Conservation (phyloP, 2,329 filamentous ascomycete genomes). For the Erysiphe pulchra region DNA sequence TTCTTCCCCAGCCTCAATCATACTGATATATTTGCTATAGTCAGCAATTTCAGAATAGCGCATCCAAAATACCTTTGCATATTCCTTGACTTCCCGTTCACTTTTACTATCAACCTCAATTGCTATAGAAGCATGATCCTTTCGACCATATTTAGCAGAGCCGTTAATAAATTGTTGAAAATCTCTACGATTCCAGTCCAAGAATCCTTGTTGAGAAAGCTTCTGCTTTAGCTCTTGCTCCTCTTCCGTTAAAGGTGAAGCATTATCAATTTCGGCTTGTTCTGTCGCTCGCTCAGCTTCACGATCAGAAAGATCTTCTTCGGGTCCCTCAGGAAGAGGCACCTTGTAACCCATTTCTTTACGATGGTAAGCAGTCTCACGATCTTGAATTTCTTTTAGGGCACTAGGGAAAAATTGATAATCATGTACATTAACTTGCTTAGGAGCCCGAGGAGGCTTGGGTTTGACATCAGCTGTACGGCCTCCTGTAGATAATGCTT, state of each 20-base stretch:
- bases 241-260: slow-evolving; percentile 64
- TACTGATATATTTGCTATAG: slow-evolving; percentile 65
- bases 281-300: slow-evolving; percentile 70
- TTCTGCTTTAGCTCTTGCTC: slow-evolving; percentile 69
- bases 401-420: slow-evolving; percentile 87
- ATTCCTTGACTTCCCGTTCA: slow-evolving; percentile 60
- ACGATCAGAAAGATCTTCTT: slow-evolving; percentile 64
- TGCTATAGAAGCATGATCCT: slow-evolving; percentile 63
- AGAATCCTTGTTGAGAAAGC: slow-evolving; percentile 65
- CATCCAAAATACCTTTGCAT: slow-evolving; percentile 91
- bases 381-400: slow-evolving; percentile 73
- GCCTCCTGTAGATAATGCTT: slow-evolving; percentile 59
- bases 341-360: slow-evolving; percentile 95
- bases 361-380: slow-evolving; percentile 83
- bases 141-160: slow-evolving; percentile 74
- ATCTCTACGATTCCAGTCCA: slow-evolving; percentile 86
- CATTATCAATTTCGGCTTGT: slow-evolving; percentile 82
- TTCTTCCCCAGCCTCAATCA: slow-evolving; percentile 83
- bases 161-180: slow-evolving; percentile 97
- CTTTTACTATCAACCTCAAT: slow-evolving; percentile 81
- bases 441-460: slow-evolving; percentile 83
- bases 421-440: slow-evolving; percentile 77
- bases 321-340: slow-evolving; percentile 63
- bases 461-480: slow-evolving; percentile 66
- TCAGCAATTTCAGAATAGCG: slow-evolving; percentile 77